phyloP scores from a whole-genome alignment of 768 basidiomycete species.

The Boletellus emodensis region DNA sequence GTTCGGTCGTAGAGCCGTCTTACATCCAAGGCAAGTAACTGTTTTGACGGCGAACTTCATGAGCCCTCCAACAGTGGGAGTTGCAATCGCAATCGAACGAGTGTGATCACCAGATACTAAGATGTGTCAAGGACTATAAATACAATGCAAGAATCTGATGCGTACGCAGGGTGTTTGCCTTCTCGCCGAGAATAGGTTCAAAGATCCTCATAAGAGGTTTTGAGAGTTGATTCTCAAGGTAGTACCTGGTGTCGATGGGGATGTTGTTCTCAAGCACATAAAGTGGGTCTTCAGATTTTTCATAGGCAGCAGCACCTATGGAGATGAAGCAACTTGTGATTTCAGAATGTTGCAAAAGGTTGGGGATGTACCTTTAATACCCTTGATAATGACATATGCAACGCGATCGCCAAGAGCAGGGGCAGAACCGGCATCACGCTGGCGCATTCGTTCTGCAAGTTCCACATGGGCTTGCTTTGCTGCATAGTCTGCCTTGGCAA shows the following conservation, averaged over 20 bases:
- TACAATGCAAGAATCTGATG: conserved; percentile 4
- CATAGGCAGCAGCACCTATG: conserved; percentile 93
- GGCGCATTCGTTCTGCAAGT: conserved; percentile 91
- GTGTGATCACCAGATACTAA: conserved; percentile 96
- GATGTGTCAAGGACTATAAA: conserved; percentile 2
- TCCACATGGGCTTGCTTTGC: conserved; percentile 97
- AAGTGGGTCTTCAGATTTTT: conserved; percentile 97
- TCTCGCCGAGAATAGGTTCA: conserved; percentile 94
- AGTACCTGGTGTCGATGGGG: conserved; percentile 97
- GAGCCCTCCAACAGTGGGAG: conserved; percentile 91
- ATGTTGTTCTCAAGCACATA: conserved; percentile 98
- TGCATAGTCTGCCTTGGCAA: conserved; percentile 89
- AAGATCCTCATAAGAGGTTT: conserved; percentile 98
- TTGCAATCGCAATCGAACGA: conserved; percentile 91
- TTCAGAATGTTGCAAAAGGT: neutral
- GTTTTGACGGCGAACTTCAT: conserved; percentile 99
- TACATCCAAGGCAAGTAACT: conserved; percentile 92
- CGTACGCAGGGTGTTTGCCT: conserved; percentile 78
- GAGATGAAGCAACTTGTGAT: neutral
- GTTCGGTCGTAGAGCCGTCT: conserved; percentile 74
- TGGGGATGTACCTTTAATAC: conserved; percentile 72
- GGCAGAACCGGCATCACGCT: conserved; percentile 95
- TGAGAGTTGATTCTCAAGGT: conserved; percentile 95
- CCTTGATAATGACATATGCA: conserved; percentile 97
- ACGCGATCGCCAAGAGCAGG: conserved; percentile 98